These are phyloP conservation scores for Flaveria bidentis DNA, from an alignment of 129 eudicot species.

Conservation along the genomic window DNA sequence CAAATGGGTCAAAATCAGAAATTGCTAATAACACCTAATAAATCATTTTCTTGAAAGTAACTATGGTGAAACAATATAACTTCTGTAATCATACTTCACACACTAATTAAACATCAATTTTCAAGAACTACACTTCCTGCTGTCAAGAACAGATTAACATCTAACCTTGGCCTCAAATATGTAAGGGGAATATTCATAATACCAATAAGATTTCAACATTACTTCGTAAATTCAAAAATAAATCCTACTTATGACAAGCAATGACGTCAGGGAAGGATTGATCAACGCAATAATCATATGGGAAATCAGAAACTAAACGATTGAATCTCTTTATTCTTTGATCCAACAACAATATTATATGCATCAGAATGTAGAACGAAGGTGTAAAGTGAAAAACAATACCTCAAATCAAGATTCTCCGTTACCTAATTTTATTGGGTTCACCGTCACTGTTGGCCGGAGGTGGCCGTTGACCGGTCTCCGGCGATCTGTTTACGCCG, in stretches of 20 bases:
- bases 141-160: not conserved
- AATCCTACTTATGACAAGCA: not conserved
- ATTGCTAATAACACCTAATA: not conserved
- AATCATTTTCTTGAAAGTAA: no score
- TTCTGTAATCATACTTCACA: not conserved
- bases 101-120: not conserved
- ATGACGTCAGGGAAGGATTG: not conserved
- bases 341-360: not conserved
- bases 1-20: not conserved
- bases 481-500: slow-evolving; percentile 19
- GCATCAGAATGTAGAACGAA: not conserved
- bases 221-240: not conserved
- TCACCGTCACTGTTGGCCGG: not conserved
- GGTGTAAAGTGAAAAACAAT: slow-evolving; percentile 4
- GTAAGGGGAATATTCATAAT: not conserved
- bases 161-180: not conserved
- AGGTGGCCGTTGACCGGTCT: not conserved
- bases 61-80: not conserved
- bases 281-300: not conserved
- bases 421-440: not conserved
- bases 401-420: slow-evolving; percentile 8
- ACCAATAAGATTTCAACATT: not conserved
- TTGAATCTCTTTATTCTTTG: not conserved
- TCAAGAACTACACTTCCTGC: not conserved
- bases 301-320: slow-evolving; percentile 13